Conservation (phyloP, 2,329 filamentous ascomycete species). For the Botryotinia globosa region DNA sequence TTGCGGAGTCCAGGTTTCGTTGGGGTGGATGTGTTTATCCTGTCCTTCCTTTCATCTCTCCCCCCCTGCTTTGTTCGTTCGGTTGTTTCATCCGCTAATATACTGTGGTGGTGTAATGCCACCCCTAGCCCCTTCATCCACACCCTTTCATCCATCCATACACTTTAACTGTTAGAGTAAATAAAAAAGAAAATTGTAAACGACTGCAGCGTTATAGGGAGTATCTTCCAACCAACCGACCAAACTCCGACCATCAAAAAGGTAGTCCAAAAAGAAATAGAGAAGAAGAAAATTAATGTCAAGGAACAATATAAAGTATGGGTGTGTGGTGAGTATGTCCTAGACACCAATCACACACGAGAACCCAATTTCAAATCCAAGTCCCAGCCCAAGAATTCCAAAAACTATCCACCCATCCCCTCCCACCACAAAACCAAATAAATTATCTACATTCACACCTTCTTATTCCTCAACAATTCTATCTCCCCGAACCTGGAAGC, state of each 20-base stretch:
- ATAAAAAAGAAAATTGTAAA: background rate
- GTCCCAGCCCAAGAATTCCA: background rate
- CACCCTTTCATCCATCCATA: background rate
- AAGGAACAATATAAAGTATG: background rate
- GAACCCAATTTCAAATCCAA: background rate
- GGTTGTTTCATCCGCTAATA: background rate
- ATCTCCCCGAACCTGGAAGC: conserved; percentile 41
- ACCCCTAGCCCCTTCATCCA: background rate
- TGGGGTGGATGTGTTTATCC: background rate
- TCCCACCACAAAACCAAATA: background rate
- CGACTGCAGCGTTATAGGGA: background rate
- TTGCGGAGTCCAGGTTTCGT: background rate
- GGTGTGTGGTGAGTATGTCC: background rate
- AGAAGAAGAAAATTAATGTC: background rate
- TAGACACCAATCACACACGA: background rate
- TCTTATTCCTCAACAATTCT: background rate
- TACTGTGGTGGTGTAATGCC: background rate
- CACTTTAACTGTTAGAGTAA: background rate
- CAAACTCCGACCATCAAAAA: background rate
- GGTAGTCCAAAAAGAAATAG: background rate
- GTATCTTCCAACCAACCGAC: background rate
- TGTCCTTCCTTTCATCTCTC: background rate
- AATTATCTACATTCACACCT: conserved; percentile 1
- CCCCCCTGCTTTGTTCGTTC: background rate
- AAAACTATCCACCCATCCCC: background rate